Evolutionary conservation across 345 rosid genomes (phyloP).

Genomic region (Erodium maritimum): DNA sequence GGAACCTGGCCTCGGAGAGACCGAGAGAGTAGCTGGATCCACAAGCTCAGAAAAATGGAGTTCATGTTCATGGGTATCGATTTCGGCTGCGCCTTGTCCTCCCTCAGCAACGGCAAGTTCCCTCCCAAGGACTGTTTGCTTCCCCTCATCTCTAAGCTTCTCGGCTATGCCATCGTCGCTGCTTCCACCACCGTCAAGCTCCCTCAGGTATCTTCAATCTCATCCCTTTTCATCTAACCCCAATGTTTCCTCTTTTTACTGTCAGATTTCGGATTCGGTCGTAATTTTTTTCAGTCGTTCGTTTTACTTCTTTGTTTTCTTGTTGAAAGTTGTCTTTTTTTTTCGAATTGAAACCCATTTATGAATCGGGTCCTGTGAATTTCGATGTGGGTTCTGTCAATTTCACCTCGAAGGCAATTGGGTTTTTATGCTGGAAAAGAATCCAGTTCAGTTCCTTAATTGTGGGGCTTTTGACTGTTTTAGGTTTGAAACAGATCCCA

Average conservation of each 20-base stretch:
- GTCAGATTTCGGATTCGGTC: background rate
- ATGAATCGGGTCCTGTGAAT: background rate
- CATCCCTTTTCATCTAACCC: background rate
- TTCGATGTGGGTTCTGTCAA: background rate
- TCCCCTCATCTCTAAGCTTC: constrained; percentile 88
- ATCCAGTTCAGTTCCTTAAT: too few species aligned
- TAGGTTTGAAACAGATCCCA: too few species aligned
- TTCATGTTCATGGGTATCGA: constrained; percentile 48
- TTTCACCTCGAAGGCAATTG: background rate
- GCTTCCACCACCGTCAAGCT: constrained; percentile 93
- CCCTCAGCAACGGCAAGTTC: constrained; percentile 44
- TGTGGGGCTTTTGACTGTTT: too few species aligned
- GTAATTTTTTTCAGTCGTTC: background rate
- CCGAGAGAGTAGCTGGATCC: background rate
- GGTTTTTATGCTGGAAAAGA: background rate
- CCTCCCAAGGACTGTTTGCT: constrained; percentile 74
- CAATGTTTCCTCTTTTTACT: background rate
- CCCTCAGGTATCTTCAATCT: constrained; percentile 46
- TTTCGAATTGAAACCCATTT: background rate
- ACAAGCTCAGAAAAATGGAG: constrained; percentile 23
- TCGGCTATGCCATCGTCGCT: constrained; percentile 82
- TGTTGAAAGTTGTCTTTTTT: background rate
- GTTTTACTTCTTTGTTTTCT: background rate
- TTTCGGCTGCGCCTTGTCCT: constrained; percentile 56
- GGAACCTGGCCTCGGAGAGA: background rate